Conservation (phyloP, 2,329 filamentous ascomycete genomes). For the Claviceps maximensis region DNA sequence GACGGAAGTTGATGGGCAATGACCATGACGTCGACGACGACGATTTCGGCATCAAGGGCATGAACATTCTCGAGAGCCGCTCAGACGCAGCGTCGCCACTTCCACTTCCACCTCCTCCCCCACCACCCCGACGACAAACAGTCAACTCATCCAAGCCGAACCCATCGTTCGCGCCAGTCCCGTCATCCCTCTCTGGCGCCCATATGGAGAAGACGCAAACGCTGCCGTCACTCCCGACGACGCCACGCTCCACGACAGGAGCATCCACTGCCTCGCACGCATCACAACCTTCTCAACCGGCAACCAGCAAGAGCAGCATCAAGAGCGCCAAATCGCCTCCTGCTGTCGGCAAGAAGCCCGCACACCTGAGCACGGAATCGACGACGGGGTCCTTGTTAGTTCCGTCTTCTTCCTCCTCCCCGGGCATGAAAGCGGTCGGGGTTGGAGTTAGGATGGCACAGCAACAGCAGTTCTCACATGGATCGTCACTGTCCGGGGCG, state of each 20-base stretch:
- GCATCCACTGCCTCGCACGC: slow-evolving; percentile 22
- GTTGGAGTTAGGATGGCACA: background rate
- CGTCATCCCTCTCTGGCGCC: slow-evolving; percentile 5
- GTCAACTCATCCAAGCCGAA: slow-evolving; percentile 9
- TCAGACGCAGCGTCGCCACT: background rate
- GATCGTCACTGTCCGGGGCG: background rate
- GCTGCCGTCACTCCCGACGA: slow-evolving; percentile 15
- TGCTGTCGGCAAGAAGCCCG: slow-evolving; percentile 50
- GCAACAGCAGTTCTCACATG: background rate
- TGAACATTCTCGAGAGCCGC: background rate
- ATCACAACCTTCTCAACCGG: slow-evolving; percentile 19
- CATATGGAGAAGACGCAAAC: slow-evolving; percentile 14
- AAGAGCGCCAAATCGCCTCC: slow-evolving; percentile 29
- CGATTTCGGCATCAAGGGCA: background rate
- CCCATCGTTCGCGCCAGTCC: background rate
- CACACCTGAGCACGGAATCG: slow-evolving; percentile 27
- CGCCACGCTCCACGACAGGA: slow-evolving; percentile 14
- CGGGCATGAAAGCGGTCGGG: slow-evolving; percentile 1
- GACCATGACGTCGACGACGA: slow-evolving; percentile 3
- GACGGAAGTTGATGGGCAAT: slow-evolving; percentile 30
- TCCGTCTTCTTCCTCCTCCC: background rate
- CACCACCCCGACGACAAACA: slow-evolving; percentile 29
- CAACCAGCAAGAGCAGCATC: slow-evolving; percentile 17
- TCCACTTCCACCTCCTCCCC: slow-evolving; percentile 21
- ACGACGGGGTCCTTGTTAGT: background rate